A percentile compares a stretch with the other conserved stretches of the same genome.
These are phyloP conservation scores for Oehlia diaphana DNA, from an alignment of 192 early-diverging fungal genomes.

Conservation along the genomic window DNA sequence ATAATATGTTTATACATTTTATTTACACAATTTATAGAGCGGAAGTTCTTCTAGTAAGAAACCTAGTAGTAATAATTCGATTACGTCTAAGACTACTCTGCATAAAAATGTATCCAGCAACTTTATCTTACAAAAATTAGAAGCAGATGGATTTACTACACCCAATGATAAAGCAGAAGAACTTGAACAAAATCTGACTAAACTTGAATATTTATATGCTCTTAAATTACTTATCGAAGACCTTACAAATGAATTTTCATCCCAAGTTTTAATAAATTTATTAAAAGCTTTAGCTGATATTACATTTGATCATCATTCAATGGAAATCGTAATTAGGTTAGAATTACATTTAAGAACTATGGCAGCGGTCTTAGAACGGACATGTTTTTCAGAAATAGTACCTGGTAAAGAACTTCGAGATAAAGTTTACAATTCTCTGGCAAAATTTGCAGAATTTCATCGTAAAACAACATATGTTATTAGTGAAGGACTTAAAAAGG, in stretches of 20 bases:
- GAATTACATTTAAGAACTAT: conserved; percentile 16
- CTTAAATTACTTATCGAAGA: not conserved
- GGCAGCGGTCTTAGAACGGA: not conserved
- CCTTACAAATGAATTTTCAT: not conserved
- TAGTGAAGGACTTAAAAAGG: not conserved
- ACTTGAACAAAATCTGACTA: too few species aligned
- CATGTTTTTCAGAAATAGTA: not conserved
- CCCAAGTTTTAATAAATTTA: not conserved
- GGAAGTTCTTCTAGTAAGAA: too few species aligned
- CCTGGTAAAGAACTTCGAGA: not conserved
- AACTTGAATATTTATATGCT: too few species aligned
- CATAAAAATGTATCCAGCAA: too few species aligned
- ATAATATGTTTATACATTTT: too few species aligned
- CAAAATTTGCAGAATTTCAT: not conserved
- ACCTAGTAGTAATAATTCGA: too few species aligned
- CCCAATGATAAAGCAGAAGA: too few species aligned
- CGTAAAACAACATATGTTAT: too few species aligned
- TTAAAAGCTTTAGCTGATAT: not conserved
- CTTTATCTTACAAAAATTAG: too few species aligned
- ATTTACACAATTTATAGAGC: too few species aligned
- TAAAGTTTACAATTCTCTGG: not conserved
- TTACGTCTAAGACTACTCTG: too few species aligned
- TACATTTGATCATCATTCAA: not conserved
- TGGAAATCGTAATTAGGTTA: not conserved
- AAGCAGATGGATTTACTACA: too few species aligned